Percentiles rank a stretch among this genome's conserved stretches.
Conservation (phyloP, 2,329 filamentous ascomycete genomes). For the Calycina herbarum region DNA sequence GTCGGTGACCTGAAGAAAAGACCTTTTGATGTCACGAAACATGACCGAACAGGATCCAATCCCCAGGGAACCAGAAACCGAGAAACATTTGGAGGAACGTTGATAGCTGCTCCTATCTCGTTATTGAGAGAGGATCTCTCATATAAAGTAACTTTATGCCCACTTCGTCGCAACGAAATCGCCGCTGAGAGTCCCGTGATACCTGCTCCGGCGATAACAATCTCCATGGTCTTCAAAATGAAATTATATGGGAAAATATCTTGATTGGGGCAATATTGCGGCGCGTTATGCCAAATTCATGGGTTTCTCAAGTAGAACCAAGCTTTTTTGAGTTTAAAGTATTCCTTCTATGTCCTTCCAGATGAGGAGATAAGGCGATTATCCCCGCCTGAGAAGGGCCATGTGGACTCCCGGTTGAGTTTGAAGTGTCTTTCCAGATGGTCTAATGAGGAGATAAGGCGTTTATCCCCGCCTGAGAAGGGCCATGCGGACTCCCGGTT, state of each 20-base stretch:
- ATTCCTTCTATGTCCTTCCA: too few species aligned
- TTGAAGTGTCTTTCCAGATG: too few species aligned
- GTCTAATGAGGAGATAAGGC: too few species aligned
- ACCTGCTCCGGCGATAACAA: slow-evolving; percentile 38
- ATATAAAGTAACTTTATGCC: slow-evolving; percentile 34
- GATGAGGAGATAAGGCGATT: too few species aligned
- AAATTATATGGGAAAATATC: neutral
- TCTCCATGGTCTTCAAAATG: slow-evolving; percentile 11
- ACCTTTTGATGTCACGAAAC: slow-evolving; percentile 27
- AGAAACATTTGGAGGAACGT: slow-evolving; percentile 42
- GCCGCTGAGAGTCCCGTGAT: slow-evolving; percentile 38
- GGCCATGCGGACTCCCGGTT: too few species aligned
- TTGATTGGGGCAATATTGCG: neutral
- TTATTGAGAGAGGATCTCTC: slow-evolving; percentile 40
- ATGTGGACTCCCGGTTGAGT: too few species aligned
- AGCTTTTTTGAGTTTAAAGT: too few species aligned
- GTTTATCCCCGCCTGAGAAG: too few species aligned
- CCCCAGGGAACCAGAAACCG: slow-evolving; percentile 39
- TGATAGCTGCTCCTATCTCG: slow-evolving; percentile 45
- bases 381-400: too few species aligned
- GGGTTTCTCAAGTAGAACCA: too few species aligned
- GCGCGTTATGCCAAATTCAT: too few species aligned
- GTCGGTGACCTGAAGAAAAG: slow-evolving; percentile 15
- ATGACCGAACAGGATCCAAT: slow-evolving; percentile 35
- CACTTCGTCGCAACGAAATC: slow-evolving; percentile 35